These are phyloP conservation scores for Exophiala sp. DNA, from an alignment of 2,329 filamentous ascomycete genomes.

Conservation along the genomic window DNA sequence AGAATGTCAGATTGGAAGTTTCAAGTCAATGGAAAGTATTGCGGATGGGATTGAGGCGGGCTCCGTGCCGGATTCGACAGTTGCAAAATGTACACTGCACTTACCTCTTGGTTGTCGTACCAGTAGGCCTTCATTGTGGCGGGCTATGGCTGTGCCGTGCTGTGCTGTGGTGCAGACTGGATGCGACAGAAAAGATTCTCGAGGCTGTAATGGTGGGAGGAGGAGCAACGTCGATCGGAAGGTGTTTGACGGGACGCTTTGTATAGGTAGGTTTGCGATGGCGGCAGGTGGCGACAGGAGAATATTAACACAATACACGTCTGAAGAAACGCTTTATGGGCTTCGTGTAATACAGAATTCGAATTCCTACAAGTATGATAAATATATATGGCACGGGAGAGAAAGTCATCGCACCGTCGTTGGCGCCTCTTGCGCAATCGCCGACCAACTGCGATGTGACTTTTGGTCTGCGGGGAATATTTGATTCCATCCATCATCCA, in stretches of 20 bases:
- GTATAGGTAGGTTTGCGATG: no score
- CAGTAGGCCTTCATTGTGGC: conserved; percentile 63
- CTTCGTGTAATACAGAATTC: no score
- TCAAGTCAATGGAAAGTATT: neutral
- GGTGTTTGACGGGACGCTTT: no score
- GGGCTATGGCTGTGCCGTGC: neutral
- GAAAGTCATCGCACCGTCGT: neutral
- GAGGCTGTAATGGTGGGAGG: no score
- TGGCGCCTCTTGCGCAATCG: conserved; percentile 10
- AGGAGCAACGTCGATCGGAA: no score
- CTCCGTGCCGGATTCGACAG: conserved; percentile 2
- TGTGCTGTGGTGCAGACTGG: neutral
- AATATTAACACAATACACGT: no score
- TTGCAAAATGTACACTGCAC: conserved; percentile 16
- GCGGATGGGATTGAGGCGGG: neutral
- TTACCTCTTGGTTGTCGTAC: conserved; percentile 61
- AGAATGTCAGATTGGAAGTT: conserved; percentile 3
- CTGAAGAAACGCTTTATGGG: no score
- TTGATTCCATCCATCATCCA: neutral
- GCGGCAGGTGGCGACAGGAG: no score
- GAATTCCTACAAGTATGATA: no score
- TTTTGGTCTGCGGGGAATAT: no score
- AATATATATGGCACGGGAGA: no score
- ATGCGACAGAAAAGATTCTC: no score
- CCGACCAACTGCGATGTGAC: neutral